Evolutionary conservation across 1,284 basidiomycete species (phyloP).

Genomic region (Puccinia hordei): DNA sequence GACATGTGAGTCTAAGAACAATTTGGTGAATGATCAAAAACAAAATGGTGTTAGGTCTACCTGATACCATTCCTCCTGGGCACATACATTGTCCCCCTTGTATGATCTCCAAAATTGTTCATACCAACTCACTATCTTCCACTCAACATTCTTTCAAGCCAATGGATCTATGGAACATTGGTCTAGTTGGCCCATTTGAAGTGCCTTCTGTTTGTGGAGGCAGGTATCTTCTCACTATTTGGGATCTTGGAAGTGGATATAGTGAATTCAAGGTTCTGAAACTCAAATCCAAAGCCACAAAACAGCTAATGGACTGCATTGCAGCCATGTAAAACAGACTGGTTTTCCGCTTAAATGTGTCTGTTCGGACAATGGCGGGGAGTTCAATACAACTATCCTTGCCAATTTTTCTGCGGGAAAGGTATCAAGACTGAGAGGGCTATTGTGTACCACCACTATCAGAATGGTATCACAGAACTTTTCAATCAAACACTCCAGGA

Average conservation of each 20-base stretch:
- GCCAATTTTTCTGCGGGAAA: too few relatives aligned
- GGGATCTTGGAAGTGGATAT: neutral
- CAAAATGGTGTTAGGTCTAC: neutral
- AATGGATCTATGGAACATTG: neutral
- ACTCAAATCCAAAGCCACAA: too few relatives aligned
- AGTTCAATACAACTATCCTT: too few relatives aligned
- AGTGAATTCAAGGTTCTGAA: too few relatives aligned
- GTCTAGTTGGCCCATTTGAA: neutral
- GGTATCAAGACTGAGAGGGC: neutral
- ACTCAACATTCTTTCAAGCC: neutral
- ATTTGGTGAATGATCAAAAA: neutral
- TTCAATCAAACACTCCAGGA: conserved; percentile 1
- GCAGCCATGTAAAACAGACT: too few relatives aligned
- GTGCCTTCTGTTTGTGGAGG: neutral
- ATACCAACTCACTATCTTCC: neutral
- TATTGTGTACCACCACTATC: conserved; percentile 4
- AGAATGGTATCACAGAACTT: neutral
- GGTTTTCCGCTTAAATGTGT: too few relatives aligned
- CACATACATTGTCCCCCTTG: neutral
- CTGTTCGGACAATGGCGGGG: too few relatives aligned
- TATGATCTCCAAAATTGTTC: neutral
- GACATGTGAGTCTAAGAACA: neutral
- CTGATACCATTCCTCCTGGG: neutral
- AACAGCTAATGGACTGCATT: too few relatives aligned
- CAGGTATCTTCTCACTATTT: neutral